Conservation (phyloP, 768 basidiomycete genomes). For the Psilocybe sp. region DNA sequence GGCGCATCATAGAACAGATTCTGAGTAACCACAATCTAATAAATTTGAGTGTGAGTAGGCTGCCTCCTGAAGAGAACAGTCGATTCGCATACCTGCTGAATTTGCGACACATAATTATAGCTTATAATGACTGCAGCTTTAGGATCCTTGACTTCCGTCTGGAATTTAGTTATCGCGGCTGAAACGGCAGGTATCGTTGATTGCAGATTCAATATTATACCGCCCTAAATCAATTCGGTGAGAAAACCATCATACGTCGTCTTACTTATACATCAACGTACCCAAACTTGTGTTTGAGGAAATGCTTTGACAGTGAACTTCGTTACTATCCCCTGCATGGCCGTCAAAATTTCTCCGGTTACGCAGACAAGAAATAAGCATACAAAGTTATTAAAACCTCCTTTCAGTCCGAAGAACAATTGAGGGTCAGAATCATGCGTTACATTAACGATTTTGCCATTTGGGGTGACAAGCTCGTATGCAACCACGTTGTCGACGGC, state of each 20-base stretch:
- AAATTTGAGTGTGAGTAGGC: slow-evolving; percentile 15
- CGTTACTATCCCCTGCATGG: slow-evolving; percentile 53
- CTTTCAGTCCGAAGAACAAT: slow-evolving; percentile 48
- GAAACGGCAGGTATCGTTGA: slow-evolving; percentile 21
- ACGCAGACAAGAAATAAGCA: not conserved
- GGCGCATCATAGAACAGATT: slow-evolving; percentile 64
- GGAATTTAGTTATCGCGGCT: slow-evolving; percentile 40
- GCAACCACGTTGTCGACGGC: slow-evolving; percentile 49
- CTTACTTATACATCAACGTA: slow-evolving; percentile 22
- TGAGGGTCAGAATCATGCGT: slow-evolving; percentile 29
- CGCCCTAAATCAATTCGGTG: slow-evolving; percentile 35
- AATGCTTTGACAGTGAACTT: slow-evolving; percentile 50
- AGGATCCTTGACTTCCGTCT: slow-evolving; percentile 41
- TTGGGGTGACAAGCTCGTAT: slow-evolving; percentile 54
- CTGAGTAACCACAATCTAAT: slow-evolving; percentile 2
- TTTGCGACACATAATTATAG: slow-evolving; percentile 33
- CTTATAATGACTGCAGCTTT: slow-evolving; percentile 50
- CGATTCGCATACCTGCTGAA: slow-evolving; percentile 20
- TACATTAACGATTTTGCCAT: slow-evolving; percentile 38
- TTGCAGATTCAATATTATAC: slow-evolving; percentile 33
- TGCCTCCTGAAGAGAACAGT: not conserved
- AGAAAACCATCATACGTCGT: not conserved
- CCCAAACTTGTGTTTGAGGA: slow-evolving; percentile 61
- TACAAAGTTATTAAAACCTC: slow-evolving; percentile 62
- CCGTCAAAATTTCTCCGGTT: not conserved